Conservation (phyloP, 768 basidiomycete species). For the Boletellus ananas region DNA sequence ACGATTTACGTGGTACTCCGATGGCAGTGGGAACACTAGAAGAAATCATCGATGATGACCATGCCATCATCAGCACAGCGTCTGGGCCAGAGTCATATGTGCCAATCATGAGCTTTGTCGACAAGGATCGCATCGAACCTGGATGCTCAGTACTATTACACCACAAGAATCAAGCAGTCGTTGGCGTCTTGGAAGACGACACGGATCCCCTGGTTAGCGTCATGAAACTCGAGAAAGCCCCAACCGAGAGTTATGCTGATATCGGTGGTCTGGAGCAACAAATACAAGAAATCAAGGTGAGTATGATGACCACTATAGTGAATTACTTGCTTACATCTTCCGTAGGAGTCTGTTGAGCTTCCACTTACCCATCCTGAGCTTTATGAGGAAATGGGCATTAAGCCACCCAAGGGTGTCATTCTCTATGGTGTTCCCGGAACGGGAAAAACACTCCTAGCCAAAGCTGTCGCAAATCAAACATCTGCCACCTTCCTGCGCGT, state of each 20-base stretch:
- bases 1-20: slow-evolving; percentile 90
- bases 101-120: slow-evolving; percentile 95
- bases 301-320: slow-evolving; percentile 8
- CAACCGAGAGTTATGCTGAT: slow-evolving; percentile 97
- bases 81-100: slow-evolving; percentile 97
- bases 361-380: slow-evolving; percentile 97
- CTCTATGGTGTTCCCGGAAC: slow-evolving; percentile 98
- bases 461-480: slow-evolving; percentile 97
- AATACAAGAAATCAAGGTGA: slow-evolving; percentile 97
- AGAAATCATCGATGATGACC: slow-evolving; percentile 97
- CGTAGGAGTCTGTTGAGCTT: slow-evolving; percentile 93
- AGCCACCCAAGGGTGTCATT: slow-evolving; percentile 99
- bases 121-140: slow-evolving; percentile 96
- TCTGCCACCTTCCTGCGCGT: slow-evolving; percentile 97
- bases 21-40: slow-evolving; percentile 99
- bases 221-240: slow-evolving; percentile 99
- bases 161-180: slow-evolving; percentile 92
- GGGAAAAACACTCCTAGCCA: slow-evolving; percentile 95
- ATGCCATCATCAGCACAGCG: slow-evolving; percentile 96
- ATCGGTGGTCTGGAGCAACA: slow-evolving; percentile 95
- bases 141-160: slow-evolving; percentile 93
- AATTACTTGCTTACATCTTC: not conserved
- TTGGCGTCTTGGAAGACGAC: slow-evolving; percentile 95
- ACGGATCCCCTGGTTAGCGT: slow-evolving; percentile 94
- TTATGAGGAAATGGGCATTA: slow-evolving; percentile 99